Conservation (phyloP, 2,329 filamentous ascomycete species). For the Fusarium buharicum region DNA sequence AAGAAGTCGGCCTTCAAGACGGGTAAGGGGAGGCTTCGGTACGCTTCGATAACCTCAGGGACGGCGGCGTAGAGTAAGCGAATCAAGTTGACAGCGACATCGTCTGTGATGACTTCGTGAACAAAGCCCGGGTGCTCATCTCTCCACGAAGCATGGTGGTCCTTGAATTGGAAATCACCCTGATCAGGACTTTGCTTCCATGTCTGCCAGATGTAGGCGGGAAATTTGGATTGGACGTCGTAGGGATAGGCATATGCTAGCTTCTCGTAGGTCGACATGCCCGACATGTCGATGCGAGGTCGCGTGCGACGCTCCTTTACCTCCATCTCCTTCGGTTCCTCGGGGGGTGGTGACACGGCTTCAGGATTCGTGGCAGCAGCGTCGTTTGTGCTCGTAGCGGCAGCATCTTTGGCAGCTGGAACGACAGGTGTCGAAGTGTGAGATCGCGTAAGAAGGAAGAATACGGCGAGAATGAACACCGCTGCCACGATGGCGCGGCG, state of each 20-base stretch:
- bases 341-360: conserved; percentile 26
- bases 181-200: conserved; percentile 90
- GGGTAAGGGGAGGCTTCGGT: conserved; percentile 75
- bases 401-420: conserved; percentile 30
- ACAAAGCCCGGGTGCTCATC: conserved; percentile 88
- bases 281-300: conserved; percentile 73
- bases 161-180: conserved; percentile 80
- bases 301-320: conserved; percentile 41
- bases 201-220: conserved; percentile 99
- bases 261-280: conserved; percentile 79
- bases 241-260: conserved; percentile 95
- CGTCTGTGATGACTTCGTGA: conserved; percentile 96
- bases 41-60: conserved; percentile 82
- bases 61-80: conserved; percentile 86
- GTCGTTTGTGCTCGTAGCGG: conserved; percentile 33
- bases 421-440: conserved; percentile 52
- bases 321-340: conserved; percentile 34
- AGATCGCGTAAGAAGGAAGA: conserved; percentile 75
- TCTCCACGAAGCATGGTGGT: conserved; percentile 90
- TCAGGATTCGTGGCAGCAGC: conserved; percentile 39
- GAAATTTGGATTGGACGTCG: conserved; percentile 87
- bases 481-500: conserved; percentile 79
- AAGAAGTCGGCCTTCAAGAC: conserved; percentile 85
- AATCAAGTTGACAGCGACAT: conserved; percentile 82
- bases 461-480: conserved; percentile 72